Percentiles rank a stretch among this genome's conserved stretches.
Conservation (phyloP, 352 stramenopile species). For the Pythium sp. region DNA sequence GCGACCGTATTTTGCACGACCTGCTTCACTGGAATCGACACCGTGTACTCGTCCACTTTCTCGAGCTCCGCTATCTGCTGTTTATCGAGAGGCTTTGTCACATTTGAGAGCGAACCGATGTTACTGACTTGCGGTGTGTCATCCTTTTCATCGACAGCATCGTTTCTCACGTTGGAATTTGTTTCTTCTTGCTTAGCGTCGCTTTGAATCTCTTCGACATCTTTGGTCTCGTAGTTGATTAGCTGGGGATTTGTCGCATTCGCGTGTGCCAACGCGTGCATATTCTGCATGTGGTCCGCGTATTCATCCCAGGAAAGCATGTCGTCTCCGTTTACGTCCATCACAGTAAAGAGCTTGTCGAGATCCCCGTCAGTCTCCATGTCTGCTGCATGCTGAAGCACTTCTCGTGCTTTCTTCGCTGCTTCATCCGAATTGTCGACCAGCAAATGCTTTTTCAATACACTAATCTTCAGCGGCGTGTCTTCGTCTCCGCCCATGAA, state of each 20-base stretch:
- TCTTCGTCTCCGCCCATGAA: slow-evolving; percentile 35
- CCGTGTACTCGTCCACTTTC: slow-evolving; percentile 17
- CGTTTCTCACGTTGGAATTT: background rate
- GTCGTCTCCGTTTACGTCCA: slow-evolving; percentile 51
- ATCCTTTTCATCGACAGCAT: background rate
- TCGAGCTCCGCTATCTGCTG: background rate
- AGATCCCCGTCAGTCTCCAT: slow-evolving; percentile 37
- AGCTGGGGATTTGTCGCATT: slow-evolving; percentile 13
- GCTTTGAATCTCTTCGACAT: slow-evolving; percentile 6
- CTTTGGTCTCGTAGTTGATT: slow-evolving; percentile 10
- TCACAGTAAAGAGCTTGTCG: slow-evolving; percentile 37
- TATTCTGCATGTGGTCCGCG: slow-evolving; percentile 42
- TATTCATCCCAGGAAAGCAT: slow-evolving; percentile 59
- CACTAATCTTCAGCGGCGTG: slow-evolving; percentile 27
- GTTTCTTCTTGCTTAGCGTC: background rate
- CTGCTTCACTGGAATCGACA: background rate
- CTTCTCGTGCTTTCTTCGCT: slow-evolving; percentile 13
- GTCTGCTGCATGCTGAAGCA: slow-evolving; percentile 38
- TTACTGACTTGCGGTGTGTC: background rate
- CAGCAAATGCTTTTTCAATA: slow-evolving; percentile 28
- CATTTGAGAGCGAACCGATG: background rate
- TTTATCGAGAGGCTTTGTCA: background rate
- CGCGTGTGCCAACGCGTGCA: slow-evolving; percentile 38
- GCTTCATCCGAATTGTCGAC: background rate
- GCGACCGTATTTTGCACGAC: background rate